Percentiles rank a stretch among this genome's conserved stretches.
Conservation (phyloP, 2,329 filamentous ascomycete species). For the Trichoderma semiorbis region DNA sequence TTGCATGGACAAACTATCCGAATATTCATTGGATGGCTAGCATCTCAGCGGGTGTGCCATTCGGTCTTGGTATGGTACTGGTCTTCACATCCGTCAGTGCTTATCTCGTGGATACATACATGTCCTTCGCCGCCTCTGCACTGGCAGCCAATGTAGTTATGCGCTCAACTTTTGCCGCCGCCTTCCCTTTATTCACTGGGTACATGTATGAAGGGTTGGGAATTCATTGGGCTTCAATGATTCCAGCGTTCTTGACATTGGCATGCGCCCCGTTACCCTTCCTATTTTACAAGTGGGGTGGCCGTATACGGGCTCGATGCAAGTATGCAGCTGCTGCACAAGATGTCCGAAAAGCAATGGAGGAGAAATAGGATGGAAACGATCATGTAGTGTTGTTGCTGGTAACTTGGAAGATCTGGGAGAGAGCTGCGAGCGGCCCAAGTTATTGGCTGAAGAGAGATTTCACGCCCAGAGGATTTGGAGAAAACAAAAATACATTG, state of each 20-base stretch:
- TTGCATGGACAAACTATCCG: conserved; percentile 55
- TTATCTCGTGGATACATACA: conserved; percentile 63
- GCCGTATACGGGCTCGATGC: background rate
- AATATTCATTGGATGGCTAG: conserved; percentile 52
- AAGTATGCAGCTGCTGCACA: background rate
- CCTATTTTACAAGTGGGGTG: background rate
- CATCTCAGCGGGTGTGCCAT: conserved; percentile 33
- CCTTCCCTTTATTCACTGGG: conserved; percentile 65
- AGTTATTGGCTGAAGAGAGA: background rate
- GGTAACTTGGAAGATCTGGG: background rate
- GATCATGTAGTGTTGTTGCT: background rate
- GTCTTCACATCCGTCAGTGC: conserved; percentile 59
- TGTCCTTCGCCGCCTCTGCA: conserved; percentile 68
- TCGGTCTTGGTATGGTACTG: conserved; percentile 52
- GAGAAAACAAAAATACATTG: background rate
- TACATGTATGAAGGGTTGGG: conserved; percentile 52
- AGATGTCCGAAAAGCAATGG: background rate
- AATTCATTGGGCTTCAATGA: conserved; percentile 66
- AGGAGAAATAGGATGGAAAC: background rate
- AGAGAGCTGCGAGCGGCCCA: background rate
- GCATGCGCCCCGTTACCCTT: conserved; percentile 25
- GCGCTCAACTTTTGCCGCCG: conserved; percentile 64
- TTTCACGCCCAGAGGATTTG: background rate
- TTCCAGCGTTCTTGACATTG: conserved; percentile 67
- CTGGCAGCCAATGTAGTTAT: conserved; percentile 66